A percentile compares a stretch with the other conserved stretches of the same genome.
phyloP scores from a whole-genome alignment of 768 basidiomycete species.

The Auricularia cornea region DNA sequence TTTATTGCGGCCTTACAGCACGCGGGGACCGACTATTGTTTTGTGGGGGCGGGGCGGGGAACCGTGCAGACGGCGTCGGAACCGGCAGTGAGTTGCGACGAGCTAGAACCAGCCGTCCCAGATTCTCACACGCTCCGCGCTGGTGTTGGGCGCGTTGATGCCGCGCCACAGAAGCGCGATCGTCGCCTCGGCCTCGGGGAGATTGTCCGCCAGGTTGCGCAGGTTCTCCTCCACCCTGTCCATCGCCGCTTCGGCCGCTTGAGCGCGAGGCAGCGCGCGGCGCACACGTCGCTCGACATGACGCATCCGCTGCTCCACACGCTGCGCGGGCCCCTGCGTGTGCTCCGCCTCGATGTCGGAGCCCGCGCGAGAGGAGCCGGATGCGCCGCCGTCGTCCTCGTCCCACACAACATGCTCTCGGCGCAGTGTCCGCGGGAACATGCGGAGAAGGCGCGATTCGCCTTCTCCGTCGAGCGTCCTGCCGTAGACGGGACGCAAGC shows the following conservation, averaged over 20 bases:
- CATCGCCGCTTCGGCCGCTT: not conserved
- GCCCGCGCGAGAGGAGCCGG: not conserved
- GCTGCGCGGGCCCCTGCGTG: not conserved
- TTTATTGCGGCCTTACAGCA: no score
- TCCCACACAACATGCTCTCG: not conserved
- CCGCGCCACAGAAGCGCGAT: not conserved
- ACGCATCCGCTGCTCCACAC: not conserved
- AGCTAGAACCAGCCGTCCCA: no score
- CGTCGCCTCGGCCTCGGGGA: not conserved
- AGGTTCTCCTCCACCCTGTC: not conserved
- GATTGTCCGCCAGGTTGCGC: not conserved
- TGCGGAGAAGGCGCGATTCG: not conserved
- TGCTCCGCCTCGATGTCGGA: not conserved
- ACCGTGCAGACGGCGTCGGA: no score
- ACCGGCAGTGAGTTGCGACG: no score
- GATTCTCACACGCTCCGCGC: no score
- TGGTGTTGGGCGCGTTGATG: no score
- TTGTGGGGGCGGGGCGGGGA: no score
- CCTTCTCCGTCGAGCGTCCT: not conserved
- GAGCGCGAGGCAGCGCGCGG: not conserved
- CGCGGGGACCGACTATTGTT: no score
- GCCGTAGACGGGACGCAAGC: not conserved
- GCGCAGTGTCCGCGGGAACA: not conserved
- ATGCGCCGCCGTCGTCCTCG: not conserved
- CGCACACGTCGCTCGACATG: not conserved